Evolutionary conservation across 441 rosid genomes (phyloP), one percentile per base, ranked within the genome.

Genomic region (Adansonia madagascariensis): DNA sequence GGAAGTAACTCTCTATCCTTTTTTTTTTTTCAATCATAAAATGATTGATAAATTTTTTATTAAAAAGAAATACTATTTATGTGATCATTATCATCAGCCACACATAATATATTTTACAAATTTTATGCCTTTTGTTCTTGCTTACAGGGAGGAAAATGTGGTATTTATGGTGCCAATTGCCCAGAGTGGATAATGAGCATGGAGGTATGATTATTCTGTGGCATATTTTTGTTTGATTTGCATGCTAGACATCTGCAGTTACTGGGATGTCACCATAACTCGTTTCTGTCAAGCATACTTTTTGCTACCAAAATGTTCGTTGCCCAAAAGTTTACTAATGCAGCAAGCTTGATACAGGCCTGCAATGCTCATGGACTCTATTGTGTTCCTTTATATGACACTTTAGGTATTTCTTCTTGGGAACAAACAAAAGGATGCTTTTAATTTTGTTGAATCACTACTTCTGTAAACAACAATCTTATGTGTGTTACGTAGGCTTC

Each of bases 181-280:
- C 47, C 96, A 1, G 98, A 96, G 81, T 96, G 99, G 99, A 82
- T 94, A 75, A 89, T 94, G 53, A 92, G 99, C 89, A 96, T 96
- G 99, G 96, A 94, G 98, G 99, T 95, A 85, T 41, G 44, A 2
- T 10, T 11, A 59, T 35, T 12, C 3, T 53, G 46, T 53, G 46
- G 39, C 50, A 57, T 50, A 2, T 71, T 71, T 49, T 71, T 71
- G 22, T 31, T 24, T 52, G 22, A 52, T 4, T 71, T 55, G 47
- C 27, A 1, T 56, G 39, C 44, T 22, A 52, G 24, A 18, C 47
- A 35, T 41, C 35, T 61, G n/a, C 44, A 20, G 7, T 70, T 47
- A 47, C 62, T 8, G 18, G 6, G 24, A 41, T 78, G 17, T 75
- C 27, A 12, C 53, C 24, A 1, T 56, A 27, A 41, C 14, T 53